phyloP scores from a whole-genome alignment of 1,139 yeast genomes.

The Suhomyces bokatorum region DNA sequence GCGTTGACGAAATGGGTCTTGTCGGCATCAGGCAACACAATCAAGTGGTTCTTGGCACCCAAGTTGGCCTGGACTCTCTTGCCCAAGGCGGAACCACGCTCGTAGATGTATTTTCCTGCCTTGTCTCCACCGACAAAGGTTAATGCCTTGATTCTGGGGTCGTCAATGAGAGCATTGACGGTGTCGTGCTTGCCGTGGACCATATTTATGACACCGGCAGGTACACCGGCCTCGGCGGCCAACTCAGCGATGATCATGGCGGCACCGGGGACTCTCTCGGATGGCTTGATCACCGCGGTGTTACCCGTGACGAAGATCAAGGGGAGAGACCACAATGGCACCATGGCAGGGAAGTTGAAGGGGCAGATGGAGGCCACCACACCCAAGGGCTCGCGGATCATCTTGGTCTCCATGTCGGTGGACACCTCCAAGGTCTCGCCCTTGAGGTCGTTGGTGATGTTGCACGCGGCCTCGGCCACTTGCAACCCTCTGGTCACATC shows the following conservation, averaged over 20 bases:
- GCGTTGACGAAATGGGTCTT: slow-evolving; percentile 66
- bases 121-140: slow-evolving; percentile 79
- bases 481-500: slow-evolving; percentile 81
- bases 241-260: slow-evolving; percentile 76
- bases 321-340: slow-evolving; percentile 82
- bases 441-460: slow-evolving; percentile 63
- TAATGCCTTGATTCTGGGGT: slow-evolving; percentile 75
- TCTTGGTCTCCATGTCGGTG: slow-evolving; percentile 76
- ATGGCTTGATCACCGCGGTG: slow-evolving; percentile 73
- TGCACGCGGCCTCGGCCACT: slow-evolving; percentile 72
- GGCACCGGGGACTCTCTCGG: slow-evolving; percentile 80
- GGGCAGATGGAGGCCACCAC: slow-evolving; percentile 73
- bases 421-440: slow-evolving; percentile 71
- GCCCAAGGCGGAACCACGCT: slow-evolving; percentile 67
- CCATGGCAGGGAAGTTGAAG: slow-evolving; percentile 86
- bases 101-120: slow-evolving; percentile 74
- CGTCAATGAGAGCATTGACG: slow-evolving; percentile 71
- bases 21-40: slow-evolving; percentile 73
- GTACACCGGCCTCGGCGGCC: slow-evolving; percentile 75
- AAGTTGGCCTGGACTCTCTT: slow-evolving; percentile 77
- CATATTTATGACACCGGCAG: slow-evolving; percentile 72
- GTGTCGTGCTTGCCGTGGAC: slow-evolving; percentile 79
- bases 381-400: slow-evolving; percentile 66
- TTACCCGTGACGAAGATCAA: slow-evolving; percentile 76
- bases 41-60: slow-evolving; percentile 79